A percentile compares a stretch with the other conserved stretches of the same genome.
phyloP scores from a whole-genome alignment of 2,329 filamentous ascomycete species.

The Colletotrichum sp. region DNA sequence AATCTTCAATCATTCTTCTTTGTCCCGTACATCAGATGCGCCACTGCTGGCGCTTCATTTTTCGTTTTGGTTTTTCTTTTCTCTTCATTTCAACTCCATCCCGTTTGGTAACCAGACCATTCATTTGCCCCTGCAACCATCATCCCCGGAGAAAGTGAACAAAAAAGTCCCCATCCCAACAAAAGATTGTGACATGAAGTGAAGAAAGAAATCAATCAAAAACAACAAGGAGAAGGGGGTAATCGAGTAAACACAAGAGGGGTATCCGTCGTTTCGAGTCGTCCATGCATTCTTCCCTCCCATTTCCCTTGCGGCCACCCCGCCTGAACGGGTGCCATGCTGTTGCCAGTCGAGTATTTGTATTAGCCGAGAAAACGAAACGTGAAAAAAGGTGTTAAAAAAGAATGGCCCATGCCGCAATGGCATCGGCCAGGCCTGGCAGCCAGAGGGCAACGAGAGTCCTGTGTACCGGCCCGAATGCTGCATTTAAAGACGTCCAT shows the following conservation, averaged over 20 bases:
- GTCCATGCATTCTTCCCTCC: conserved; percentile 48
- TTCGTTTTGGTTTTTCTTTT: conserved; percentile 22
- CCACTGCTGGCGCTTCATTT: conserved; percentile 12
- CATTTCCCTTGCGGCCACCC: conserved; percentile 28
- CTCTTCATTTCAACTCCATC: conserved; percentile 23
- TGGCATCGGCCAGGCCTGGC: conserved; percentile 1
- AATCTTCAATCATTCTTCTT: conserved; percentile 26
- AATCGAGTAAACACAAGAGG: conserved; percentile 28
- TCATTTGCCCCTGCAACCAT: not conserved
- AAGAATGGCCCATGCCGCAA: not conserved
- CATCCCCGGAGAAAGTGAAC: conserved; percentile 21
- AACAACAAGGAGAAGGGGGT: conserved; percentile 20
- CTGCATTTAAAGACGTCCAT: conserved; percentile 3
- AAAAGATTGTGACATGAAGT: conserved; percentile 16
- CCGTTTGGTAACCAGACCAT: conserved; percentile 22
- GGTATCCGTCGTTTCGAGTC: conserved; percentile 51
- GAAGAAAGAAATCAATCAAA: conserved; percentile 8
- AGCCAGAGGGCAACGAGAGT: conserved; percentile 20
- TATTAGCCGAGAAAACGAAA: conserved; percentile 31
- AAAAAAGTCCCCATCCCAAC: not conserved
- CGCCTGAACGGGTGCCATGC: conserved; percentile 31
- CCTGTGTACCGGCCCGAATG: conserved; percentile 20
- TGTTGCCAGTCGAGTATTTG: conserved; percentile 43
- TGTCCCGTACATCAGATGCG: conserved; percentile 22
- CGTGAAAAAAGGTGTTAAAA: conserved; percentile 20